A percentile compares a stretch with the other conserved stretches of the same genome.
Evolutionary conservation across 805 yeast species (phyloP).

Genomic region (Scheffersomyces coipomensis): DNA sequence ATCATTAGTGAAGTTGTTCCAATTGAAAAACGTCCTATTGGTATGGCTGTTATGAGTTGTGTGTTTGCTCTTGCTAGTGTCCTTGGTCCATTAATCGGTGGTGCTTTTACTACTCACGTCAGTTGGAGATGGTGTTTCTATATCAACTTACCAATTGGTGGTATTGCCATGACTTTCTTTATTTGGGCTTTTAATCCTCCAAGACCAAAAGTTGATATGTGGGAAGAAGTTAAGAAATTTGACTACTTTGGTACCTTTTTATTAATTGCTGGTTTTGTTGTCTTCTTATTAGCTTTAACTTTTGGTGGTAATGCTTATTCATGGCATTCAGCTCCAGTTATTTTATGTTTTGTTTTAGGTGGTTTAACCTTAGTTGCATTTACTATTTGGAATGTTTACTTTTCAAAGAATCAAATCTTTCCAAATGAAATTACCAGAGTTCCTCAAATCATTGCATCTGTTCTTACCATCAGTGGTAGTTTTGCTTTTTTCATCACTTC

Average conservation of each 20-base stretch:
- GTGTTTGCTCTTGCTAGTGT: slow-evolving; percentile 50
- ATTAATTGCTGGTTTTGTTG: slow-evolving; percentile 46
- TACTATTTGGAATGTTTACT: slow-evolving; percentile 37
- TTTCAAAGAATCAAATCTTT: slow-evolving; percentile 45
- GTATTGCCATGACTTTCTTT: slow-evolving; percentile 26
- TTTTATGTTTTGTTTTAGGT: slow-evolving; percentile 33
- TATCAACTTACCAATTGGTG: slow-evolving; percentile 44
- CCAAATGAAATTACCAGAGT: slow-evolving; percentile 41
- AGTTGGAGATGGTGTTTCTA: slow-evolving; percentile 65
- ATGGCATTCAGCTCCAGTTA: slow-evolving; percentile 49
- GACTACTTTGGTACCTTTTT: slow-evolving; percentile 55
- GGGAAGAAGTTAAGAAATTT: slow-evolving; percentile 41
- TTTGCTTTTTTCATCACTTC: slow-evolving; percentile 37
- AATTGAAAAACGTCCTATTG: slow-evolving; percentile 50
- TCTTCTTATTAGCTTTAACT: slow-evolving; percentile 53
- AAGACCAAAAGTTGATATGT: slow-evolving; percentile 32
- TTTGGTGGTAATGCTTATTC: slow-evolving; percentile 61
- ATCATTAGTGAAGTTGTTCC: slow-evolving; percentile 57
- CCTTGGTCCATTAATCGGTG: slow-evolving; percentile 55
- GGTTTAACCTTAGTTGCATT: slow-evolving; percentile 38
- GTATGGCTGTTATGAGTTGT: slow-evolving; percentile 53
- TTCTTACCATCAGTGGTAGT: slow-evolving; percentile 28
- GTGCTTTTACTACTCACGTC: slow-evolving; percentile 41
- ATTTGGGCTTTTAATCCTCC: slow-evolving; percentile 46
- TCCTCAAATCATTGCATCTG: slow-evolving; percentile 36